Evolutionary conservation across 2,329 filamentous ascomycete genomes (phyloP).

Genomic region (Nigrospora sphaerica): DNA sequence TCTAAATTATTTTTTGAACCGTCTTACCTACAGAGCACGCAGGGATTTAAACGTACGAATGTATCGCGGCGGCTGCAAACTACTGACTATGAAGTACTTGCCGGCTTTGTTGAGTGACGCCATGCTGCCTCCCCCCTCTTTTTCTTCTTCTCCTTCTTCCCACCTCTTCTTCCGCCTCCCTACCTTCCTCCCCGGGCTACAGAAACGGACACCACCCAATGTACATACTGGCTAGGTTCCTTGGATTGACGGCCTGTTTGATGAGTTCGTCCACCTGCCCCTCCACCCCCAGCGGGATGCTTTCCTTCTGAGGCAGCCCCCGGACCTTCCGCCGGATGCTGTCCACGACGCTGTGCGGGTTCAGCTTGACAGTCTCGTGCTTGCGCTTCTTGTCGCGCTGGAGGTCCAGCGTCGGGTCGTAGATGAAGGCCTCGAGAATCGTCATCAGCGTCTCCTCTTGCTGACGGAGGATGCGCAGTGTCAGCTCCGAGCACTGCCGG

Average conservation of each 20-base stretch:
- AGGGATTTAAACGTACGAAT: too few species aligned
- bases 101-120: too few species aligned
- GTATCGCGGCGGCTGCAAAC: too few species aligned
- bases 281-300: constrained; percentile 87
- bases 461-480: constrained; percentile 73
- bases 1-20: too few species aligned
- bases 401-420: constrained; percentile 93
- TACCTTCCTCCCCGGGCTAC: constrained; percentile 16
- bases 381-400: constrained; percentile 62
- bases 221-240: constrained; percentile 86
- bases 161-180: too few species aligned
- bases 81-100: too few species aligned
- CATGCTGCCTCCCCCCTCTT: not conserved
- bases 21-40: too few species aligned
- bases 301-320: constrained; percentile 78
- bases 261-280: constrained; percentile 97
- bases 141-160: not conserved
- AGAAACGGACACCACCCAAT: constrained; percentile 78
- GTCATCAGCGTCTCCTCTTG: constrained; percentile 97
- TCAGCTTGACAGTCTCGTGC: constrained; percentile 40
- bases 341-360: constrained; percentile 72
- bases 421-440: constrained; percentile 91
- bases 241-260: constrained; percentile 72
- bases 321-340: constrained; percentile 81
- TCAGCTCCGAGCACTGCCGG: constrained; percentile 82